Base-by-base conservation (phyloP, 106 monocot species). In the Triglochin maritima region DNA sequence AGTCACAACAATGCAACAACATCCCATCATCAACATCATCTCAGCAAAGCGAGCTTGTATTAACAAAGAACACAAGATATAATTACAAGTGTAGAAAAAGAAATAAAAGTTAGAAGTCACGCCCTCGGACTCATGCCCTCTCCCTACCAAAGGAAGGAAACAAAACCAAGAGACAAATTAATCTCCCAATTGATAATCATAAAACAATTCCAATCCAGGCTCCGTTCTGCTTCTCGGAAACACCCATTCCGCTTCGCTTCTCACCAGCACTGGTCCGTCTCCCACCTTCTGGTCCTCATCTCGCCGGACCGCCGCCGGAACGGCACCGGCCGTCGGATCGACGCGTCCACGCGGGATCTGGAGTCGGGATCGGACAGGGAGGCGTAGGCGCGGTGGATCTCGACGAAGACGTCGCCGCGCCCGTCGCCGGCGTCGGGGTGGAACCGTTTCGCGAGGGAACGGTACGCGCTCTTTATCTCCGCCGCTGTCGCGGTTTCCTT, bases 391-490 rank as follows among this genome's bases (percentile, higher is more conserved):
- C 68, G 50, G 47, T 68, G 61, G 64, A 84, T 80, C 73, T 73
- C 72, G 57, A 80, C 45, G 72, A 84, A 84, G 16, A 49, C 67
- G 53, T 49, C 64, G 13, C 63, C 62, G 45, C 45, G 4, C 4
- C 50, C 52, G 61, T 5, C 59, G 7, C 41, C 50, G 63, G 78
- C 71, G 68, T 86, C 86, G n/a, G 82, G 86, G 62, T 86, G 86
- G 69, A 75, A 75, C 62, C 75, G 49, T 78, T 87, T 87, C 62
- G 86, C 86, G 49, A 83, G 59, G 6, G 83, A 54, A 17, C 86
- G 75, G 78, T 87, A 87, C 3, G 86, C 86, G 42, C 61, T 71
- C 70, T 87, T 83, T 65, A 87, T 81, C 73, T 87, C 83, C 49
- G 11, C 49, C 8, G 50, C 43, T 41, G 80, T 57, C n/a, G 86